Base-by-base conservation (phyloP, 805 yeast genomes). In the Cyberlindnera petersonii region DNA sequence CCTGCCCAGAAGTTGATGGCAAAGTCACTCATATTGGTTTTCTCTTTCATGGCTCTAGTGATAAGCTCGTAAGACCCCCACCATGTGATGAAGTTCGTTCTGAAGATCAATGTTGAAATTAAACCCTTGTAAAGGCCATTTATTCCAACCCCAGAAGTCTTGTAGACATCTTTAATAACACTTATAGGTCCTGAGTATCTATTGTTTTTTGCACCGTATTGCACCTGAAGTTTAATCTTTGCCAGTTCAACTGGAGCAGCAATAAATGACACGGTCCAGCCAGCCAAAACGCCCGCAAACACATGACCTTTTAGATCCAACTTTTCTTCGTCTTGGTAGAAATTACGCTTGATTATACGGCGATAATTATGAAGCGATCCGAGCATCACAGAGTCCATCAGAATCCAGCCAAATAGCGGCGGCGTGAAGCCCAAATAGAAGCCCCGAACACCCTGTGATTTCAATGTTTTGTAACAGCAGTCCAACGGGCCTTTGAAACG, bases 171-270 rank as follows among this genome's bases (percentile, higher is more conserved):
- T 37, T 60, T 50, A 15, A 79, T 74, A 26, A 89, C 89, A 56
- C 86, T 86, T 21, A 87, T 63, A 0, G 97, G 96, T 1, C 96
- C 96, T 3, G 66, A 68, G 56, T 82, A 87, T 9, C 72, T 52
- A 47, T 69, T 80, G 13, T 83, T 65, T 29, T 74, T 72, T 10
- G 88, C 81, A 58, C 86, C 94, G 58, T 88, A 88, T 56, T 88
- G 96, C 10, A 88, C 87, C 60, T 88, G 96, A 35, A 88, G 68
- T 46, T 94, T 72, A 4, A 95, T 95, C 63, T 88, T 88, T 49
- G 88, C 78, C 51, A 83, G 82, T 59, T 88, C 97, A 7, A 88
- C 82, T 2, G 96, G 96, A 0, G 96, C 95, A 5, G 97, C 97
- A n/a, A 88, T 89, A 65, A 88, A 83, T 33, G 91, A 80, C 11